phyloP scores from a whole-genome alignment of 352 stramenopile species.

The Globisporangium lucens region DNA sequence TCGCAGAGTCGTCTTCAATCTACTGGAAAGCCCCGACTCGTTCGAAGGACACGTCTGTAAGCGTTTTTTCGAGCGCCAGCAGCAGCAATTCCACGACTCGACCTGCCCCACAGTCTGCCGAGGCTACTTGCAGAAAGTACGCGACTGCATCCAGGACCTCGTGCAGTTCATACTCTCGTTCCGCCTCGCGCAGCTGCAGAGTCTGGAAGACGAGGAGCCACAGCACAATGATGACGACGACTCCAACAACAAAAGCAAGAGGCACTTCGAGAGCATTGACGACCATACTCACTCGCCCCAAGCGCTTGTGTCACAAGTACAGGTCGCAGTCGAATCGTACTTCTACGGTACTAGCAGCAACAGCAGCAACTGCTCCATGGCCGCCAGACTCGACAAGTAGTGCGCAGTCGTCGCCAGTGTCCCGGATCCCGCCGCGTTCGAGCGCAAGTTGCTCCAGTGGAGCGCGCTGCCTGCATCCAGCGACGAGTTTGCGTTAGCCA shows the following conservation, averaged over 20 bases:
- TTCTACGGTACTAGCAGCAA: not conserved
- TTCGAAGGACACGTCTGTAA: slow-evolving; percentile 4
- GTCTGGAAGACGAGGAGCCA: not conserved
- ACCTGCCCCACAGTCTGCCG: slow-evolving; percentile 14
- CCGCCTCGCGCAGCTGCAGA: slow-evolving; percentile 18
- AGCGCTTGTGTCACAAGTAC: not conserved
- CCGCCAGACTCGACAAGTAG: not conserved
- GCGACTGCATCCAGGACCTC: slow-evolving; percentile 32
- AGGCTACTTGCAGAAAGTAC: slow-evolving; percentile 28
- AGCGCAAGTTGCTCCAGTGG: slow-evolving; percentile 7
- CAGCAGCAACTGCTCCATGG: not conserved
- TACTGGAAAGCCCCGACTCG: not conserved
- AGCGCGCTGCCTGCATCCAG: not conserved
- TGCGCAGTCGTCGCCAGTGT: not conserved
- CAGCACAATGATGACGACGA: not conserved
- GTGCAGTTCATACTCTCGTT: slow-evolving; percentile 36
- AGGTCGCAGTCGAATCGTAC: slow-evolving; percentile 6
- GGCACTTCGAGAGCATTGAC: not conserved
- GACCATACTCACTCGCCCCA: not conserved
- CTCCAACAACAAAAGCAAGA: not conserved
- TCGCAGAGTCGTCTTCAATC: not conserved
- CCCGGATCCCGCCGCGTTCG: not conserved
- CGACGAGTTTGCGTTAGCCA: slow-evolving; percentile 5
- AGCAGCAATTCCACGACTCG: not conserved
- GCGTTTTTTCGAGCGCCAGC: slow-evolving; percentile 6